Conservation (phyloP, 805 yeast species). For the Spathaspora arborariae region DNA sequence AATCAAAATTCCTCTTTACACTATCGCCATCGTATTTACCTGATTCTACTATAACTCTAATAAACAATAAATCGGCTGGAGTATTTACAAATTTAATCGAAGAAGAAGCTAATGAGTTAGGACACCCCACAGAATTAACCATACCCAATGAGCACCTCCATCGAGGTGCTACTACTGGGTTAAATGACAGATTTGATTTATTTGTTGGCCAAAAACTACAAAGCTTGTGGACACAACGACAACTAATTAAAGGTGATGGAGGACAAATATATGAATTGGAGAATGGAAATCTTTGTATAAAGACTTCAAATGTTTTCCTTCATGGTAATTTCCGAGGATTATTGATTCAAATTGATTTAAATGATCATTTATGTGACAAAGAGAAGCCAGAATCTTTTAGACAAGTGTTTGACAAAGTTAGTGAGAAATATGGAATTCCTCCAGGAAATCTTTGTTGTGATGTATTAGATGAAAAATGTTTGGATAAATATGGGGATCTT, state of each 20-base stretch:
- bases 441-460: slow-evolving; percentile 32
- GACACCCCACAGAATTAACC: slow-evolving; percentile 15
- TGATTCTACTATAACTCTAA: slow-evolving; percentile 45
- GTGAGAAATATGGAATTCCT: slow-evolving; percentile 35
- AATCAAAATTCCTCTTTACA: slow-evolving; percentile 47
- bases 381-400: slow-evolving; percentile 10
- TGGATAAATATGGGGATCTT: slow-evolving; percentile 36
- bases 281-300: slow-evolving; percentile 48
- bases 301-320: slow-evolving; percentile 68
- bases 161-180: slow-evolving; percentile 50
- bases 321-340: slow-evolving; percentile 75
- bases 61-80: slow-evolving; percentile 39
- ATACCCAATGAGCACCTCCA: slow-evolving; percentile 40
- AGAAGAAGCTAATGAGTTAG: slow-evolving; percentile 24
- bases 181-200: slow-evolving; percentile 54
- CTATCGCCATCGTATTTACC: slow-evolving; percentile 47
- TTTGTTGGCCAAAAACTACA: slow-evolving; percentile 57
- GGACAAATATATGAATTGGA: slow-evolving; percentile 62
- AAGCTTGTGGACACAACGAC: slow-evolving; percentile 67
- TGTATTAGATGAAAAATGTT: slow-evolving; percentile 21
- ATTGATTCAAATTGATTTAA: slow-evolving; percentile 52
- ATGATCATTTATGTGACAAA: slow-evolving; percentile 15
- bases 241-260: slow-evolving; percentile 68
- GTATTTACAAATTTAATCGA: slow-evolving; percentile 32
- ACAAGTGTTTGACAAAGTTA: slow-evolving; percentile 22